Conservation (phyloP, 169 alveolate species). For the Neospora caninum region DNA sequence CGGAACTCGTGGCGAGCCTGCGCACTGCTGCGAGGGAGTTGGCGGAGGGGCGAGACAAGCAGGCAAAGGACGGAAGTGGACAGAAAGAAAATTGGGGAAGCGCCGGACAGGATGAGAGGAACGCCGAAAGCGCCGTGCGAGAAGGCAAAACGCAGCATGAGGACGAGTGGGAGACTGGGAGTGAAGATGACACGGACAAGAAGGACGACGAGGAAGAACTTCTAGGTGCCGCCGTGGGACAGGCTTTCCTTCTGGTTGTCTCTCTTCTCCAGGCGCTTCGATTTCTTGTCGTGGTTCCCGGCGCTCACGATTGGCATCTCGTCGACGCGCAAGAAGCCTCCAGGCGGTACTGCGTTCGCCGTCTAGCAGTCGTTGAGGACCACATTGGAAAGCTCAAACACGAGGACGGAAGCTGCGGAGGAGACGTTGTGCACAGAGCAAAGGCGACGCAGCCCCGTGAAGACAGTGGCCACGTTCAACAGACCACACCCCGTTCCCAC, state of each 20-base stretch:
- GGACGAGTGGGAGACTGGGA: not conserved
- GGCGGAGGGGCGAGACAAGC: not conserved
- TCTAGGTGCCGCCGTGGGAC: not conserved
- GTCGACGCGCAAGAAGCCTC: not conserved
- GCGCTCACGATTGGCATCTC: not conserved
- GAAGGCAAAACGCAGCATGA: not conserved
- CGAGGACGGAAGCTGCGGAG: not conserved
- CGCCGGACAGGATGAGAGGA: not conserved
- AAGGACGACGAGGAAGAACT: not conserved
- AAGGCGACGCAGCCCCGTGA: too few relatives aligned
- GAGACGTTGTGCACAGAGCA: not conserved
- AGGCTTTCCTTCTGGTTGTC: not conserved
- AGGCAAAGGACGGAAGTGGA: not conserved
- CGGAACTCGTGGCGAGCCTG: not conserved
- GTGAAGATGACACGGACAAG: not conserved
- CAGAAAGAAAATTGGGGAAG: not conserved
- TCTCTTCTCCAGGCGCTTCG: not conserved
- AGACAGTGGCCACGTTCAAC: not conserved
- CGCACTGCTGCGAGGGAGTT: not conserved
- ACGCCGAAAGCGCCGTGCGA: not conserved
- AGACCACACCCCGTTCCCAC: not conserved
- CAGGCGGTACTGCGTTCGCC: slow-evolving; percentile 22
- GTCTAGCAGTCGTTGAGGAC: not conserved
- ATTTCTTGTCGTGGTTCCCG: not conserved
- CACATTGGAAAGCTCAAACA: not conserved